Evolutionary conservation across 75 land plant genomes (phyloP).

Genomic region (Sequoiadendron giganteum): DNA sequence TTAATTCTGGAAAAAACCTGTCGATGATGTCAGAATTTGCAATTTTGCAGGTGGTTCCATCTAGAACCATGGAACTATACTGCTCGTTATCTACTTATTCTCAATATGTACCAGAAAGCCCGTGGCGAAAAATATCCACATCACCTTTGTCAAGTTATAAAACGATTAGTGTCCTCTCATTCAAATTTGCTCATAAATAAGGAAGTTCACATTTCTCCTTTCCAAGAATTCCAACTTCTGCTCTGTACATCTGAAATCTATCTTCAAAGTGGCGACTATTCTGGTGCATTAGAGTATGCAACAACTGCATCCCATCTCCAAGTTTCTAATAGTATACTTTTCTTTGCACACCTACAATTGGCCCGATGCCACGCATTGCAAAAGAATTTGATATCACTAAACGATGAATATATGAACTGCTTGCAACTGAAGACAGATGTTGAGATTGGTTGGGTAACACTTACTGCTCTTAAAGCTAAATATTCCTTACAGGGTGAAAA

Average conservation of each 20-base stretch:
- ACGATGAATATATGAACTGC: conserved; percentile 47
- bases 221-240: conserved; percentile 49
- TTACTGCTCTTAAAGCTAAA: conserved; percentile 48
- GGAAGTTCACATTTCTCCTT: conserved; percentile 15
- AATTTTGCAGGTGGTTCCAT: conserved; percentile 60
- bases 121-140: conserved; percentile 54
- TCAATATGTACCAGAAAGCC: conserved; percentile 51
- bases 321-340: conserved; percentile 30
- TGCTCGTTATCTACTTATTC: conserved; percentile 56
- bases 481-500: conserved; percentile 15
- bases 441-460: conserved; percentile 61
- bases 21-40: neutral
- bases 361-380: conserved; percentile 59
- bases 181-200: conserved; percentile 13
- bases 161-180: conserved; percentile 26
- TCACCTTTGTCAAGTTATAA: conserved; percentile 25
- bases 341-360: conserved; percentile 64
- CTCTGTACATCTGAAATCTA: conserved; percentile 65
- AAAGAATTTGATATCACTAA: conserved; percentile 28
- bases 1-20: neutral
- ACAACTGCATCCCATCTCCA: conserved; percentile 44
- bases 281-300: conserved; percentile 40
- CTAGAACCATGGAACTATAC: conserved; percentile 75
- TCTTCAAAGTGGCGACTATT: conserved; percentile 51
- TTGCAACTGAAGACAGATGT: conserved; percentile 46